phyloP scores from a whole-genome alignment of 2,329 filamentous ascomycete genomes.

The Pseudogymnoascus sp. region DNA sequence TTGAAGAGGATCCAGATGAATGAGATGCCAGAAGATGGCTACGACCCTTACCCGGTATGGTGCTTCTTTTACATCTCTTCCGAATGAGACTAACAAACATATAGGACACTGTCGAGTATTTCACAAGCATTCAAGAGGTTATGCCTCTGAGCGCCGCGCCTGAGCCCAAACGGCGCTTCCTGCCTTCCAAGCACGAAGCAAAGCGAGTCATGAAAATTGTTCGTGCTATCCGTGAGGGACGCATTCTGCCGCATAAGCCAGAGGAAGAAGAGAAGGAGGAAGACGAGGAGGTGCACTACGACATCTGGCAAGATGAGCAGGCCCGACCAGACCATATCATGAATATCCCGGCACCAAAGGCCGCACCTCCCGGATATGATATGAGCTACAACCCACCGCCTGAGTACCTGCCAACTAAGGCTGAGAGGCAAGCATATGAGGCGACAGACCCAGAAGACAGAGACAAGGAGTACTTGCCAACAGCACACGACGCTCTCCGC shows the following conservation, averaged over 20 bases:
- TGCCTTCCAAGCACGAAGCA: constrained; percentile 94
- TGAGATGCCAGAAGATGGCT: constrained; percentile 77
- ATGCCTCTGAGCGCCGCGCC: constrained; percentile 94
- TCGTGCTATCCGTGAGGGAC: constrained; percentile 86
- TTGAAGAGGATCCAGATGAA: constrained; percentile 83
- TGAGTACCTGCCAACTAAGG: constrained; percentile 82
- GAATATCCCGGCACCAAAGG: constrained; percentile 91
- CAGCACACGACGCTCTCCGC: constrained; percentile 73
- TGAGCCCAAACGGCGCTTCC: constrained; percentile 89
- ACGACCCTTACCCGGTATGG: constrained; percentile 80
- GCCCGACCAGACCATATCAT: constrained; percentile 77
- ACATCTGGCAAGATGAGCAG: constrained; percentile 92
- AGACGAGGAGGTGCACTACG: constrained; percentile 62
- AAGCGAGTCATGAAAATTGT: constrained; percentile 97
- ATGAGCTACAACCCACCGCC: constrained; percentile 93
- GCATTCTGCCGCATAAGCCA: constrained; percentile 83
- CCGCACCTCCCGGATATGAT: constrained; percentile 87
- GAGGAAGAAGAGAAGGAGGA: constrained; percentile 64
- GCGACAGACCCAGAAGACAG: constrained; percentile 81
- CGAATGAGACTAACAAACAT: constrained; percentile 18
- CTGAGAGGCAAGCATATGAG: constrained; percentile 81
- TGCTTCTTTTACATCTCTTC: background rate
- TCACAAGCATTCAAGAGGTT: constrained; percentile 79
- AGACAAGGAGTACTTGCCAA: constrained; percentile 80
- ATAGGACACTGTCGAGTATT: constrained; percentile 83